Evolutionary conservation across 176 grass and related monocot genomes (phyloP).

Genomic region (Rhynchospora breviuscula): DNA sequence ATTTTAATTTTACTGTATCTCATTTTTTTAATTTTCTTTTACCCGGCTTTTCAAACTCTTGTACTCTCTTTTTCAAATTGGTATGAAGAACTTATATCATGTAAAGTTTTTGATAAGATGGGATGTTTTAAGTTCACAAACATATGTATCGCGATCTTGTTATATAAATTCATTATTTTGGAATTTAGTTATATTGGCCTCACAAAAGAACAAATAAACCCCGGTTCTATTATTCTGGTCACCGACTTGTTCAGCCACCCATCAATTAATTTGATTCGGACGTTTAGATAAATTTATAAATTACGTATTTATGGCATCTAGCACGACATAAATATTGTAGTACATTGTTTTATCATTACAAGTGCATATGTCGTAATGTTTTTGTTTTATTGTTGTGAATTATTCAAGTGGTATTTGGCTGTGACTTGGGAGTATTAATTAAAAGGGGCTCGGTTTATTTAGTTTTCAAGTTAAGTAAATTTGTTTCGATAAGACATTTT

Average conservation of each 20-base stretch:
- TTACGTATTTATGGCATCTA: not conserved
- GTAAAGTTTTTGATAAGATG: too few species aligned
- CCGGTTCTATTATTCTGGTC: not conserved
- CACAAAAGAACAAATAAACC: not conserved
- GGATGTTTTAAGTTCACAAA: not conserved
- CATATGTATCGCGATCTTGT: not conserved
- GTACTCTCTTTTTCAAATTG: too few species aligned
- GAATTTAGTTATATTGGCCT: not conserved
- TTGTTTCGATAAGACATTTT: too few species aligned
- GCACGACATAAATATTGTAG: not conserved
- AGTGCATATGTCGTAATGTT: not conserved
- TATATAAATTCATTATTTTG: not conserved
- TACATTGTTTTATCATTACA: not conserved
- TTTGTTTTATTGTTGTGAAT: too few species aligned
- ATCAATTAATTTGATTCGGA: slow-evolving; percentile 6
- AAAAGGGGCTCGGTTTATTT: too few species aligned
- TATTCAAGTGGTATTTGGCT: too few species aligned
- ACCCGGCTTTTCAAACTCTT: too few species aligned
- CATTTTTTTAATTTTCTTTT: too few species aligned
- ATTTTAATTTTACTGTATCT: too few species aligned
- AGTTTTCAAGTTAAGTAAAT: too few species aligned
- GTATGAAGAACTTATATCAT: too few species aligned
- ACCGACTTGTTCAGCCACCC: not conserved
- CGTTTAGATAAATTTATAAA: not conserved
- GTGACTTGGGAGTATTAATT: too few species aligned